phyloP scores from a whole-genome alignment of 441 rosid species.

The Biscutella laevigata region DNA sequence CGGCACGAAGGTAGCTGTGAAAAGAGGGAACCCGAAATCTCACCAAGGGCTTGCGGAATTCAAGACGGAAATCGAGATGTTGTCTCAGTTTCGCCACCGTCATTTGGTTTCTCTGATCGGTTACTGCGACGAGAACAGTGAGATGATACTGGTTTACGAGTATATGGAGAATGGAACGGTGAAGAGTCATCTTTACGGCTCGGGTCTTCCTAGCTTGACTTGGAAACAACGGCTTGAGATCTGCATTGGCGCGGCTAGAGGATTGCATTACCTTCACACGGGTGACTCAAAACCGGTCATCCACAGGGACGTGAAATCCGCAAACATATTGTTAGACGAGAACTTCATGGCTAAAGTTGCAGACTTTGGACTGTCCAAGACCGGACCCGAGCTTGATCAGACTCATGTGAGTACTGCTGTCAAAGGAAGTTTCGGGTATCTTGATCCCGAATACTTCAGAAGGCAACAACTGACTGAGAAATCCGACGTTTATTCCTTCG shows the following conservation, averaged over 20 bases:
- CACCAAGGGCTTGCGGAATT: constrained; percentile 92
- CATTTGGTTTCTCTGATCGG: constrained; percentile 89
- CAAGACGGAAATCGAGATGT: constrained; percentile 89
- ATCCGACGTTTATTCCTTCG: constrained; percentile 88
- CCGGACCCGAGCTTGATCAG: constrained; percentile 87
- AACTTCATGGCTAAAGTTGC: constrained; percentile 93
- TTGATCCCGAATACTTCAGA: constrained; percentile 83
- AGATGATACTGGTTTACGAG: constrained; percentile 88
- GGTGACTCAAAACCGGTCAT: constrained; percentile 88
- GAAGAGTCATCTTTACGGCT: constrained; percentile 82
- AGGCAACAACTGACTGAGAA: constrained; percentile 89
- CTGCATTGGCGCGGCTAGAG: constrained; percentile 88
- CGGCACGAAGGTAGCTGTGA: constrained; percentile 76
- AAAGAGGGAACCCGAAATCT: constrained; percentile 83
- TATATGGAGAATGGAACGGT: constrained; percentile 95
- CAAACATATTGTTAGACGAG: constrained; percentile 84
- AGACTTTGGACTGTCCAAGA: constrained; percentile 86
- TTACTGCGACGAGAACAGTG: constrained; percentile 83
- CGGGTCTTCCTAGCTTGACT: constrained; percentile 57
- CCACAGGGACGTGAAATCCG: constrained; percentile 93
- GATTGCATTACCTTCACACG: constrained; percentile 92
- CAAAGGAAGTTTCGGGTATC: constrained; percentile 89
- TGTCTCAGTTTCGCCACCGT: constrained; percentile 89
- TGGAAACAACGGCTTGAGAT: constrained; percentile 90
- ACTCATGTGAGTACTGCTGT: constrained; percentile 96